Evolutionary conservation across 352 stramenopile genomes (phyloP), one percentile per base, ranked within the genome.

Genomic region (Elongisporangium undulatum): DNA sequence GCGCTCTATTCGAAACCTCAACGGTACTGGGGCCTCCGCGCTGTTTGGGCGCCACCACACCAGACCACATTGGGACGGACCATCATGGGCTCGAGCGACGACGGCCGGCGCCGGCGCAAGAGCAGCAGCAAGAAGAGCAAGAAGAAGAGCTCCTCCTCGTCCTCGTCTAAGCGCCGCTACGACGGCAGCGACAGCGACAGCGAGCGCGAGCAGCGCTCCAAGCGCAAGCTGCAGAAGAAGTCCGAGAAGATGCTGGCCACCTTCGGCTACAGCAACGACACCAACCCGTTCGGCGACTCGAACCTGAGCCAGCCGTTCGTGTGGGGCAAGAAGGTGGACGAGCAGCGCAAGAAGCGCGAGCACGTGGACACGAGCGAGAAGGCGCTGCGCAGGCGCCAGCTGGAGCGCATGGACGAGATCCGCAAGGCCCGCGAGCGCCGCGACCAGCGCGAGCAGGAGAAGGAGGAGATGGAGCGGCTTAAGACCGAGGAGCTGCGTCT

Each of bases 221-320:
- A 75, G 67, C 82, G 79, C 50, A 85, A 79, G 51, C 73, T 82
- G 63, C 76, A 74, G 58, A 90, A 89, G 66, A 81, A 87, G 51
- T 75, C 84, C 5, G 72, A 82, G 49, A 94, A 94, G 56, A 70
- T 95, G 64, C 72, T 94, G 23, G 72, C 82, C 45, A 73, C 71
- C 26, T 83, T 99, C 67, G 96, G 97, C 39, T 99, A 99, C 75
- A 97, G 96, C n/a, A 97, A 98, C 71, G 96, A 99, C 19, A 90
- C 97, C 49, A 99, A 99, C 74, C 97, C 97, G 51, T 99, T 99
- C 59, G 94, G 97, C 20, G 97, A 99, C 77, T 89, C 95, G 19
- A 98, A 98, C 66, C 75, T 99, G 49, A 94, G 95, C 56, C 84
- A 98, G 66, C 94, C 89, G 9, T 99, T 99, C 69, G 91, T 97